Base-by-base conservation (phyloP, 1,284 basidiomycete genomes). In the Trichosporon inkin region DNA sequence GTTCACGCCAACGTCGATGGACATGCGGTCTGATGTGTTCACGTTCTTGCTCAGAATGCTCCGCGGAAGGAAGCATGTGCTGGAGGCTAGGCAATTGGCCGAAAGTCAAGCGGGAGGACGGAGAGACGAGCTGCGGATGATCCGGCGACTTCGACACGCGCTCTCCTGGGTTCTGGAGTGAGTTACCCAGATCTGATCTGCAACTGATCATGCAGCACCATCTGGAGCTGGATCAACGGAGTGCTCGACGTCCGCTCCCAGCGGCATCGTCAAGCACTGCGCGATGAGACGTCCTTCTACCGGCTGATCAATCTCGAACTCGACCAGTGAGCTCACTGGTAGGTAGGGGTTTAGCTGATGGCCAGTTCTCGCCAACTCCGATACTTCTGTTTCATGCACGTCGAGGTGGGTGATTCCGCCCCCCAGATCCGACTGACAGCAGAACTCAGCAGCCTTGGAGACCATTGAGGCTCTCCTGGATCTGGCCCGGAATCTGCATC, bases 131-230 rank as follows among this genome's bases (percentile, higher is more conserved):
- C 63, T 87, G 64, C 87, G 88, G 74, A 80, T 81, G 16, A 84
- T 90, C 66, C 88, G 89, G 73, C 85, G 85, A 0, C 82, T 90
- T 77, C 79, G 89, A 62, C 85, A 86, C 64, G 85, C 86, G 58
- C 68, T 92, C 57, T 85, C 84, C 54, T 93, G 90, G 90, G 86
- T 92, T 65, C 82, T 90, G 68, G 88, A 89, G 89, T 91, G 70
- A 71, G 88, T 81, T 47, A 13, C 13, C 5, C 32, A n/a, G 17
- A n/a, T 34, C 20, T 55, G 20, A 20, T 24, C 1, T 28, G 55
- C 37, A 16, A 49, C 49, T 62, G 39, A 11, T 28, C 22, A 5
- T 3, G 35, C 67, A 92, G 90, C 67, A 85, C 84, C 0, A 67
- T 91, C 13, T 80, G 87, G 67, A 84, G 85, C 65, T 91, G 90